Evolutionary conservation across 495 filamentous ascomycete genomes (phyloP).

Genomic region (Talaromyces thailandensis): DNA sequence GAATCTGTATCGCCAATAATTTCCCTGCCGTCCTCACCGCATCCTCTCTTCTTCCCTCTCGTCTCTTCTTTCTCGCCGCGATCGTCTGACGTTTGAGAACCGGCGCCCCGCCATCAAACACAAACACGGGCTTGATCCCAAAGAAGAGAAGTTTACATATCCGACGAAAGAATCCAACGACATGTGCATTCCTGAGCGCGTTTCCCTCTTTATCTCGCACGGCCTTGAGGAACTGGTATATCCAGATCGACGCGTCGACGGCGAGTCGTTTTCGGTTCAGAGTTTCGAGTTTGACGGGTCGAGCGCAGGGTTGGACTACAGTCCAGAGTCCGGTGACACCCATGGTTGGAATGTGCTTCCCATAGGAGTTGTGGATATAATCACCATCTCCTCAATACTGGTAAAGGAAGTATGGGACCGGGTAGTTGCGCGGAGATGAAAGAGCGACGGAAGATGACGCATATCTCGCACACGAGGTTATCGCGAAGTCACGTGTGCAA

Average conservation of each 20-base stretch:
- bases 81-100: constrained; percentile 88
- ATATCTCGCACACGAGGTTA: not conserved
- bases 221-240: constrained; percentile 98
- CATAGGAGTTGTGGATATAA: not conserved
- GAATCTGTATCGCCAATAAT: constrained; percentile 86
- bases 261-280: constrained; percentile 91
- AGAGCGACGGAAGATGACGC: not conserved
- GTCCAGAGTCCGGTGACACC: constrained; percentile 97
- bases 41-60: constrained; percentile 90
- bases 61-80: constrained; percentile 60
- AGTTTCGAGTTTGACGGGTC: constrained; percentile 81
- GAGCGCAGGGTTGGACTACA: constrained; percentile 81
- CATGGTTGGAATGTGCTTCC: constrained; percentile 42
- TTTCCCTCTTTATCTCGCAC: constrained; percentile 98
- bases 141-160: constrained; percentile 96
- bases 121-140: constrained; percentile 95
- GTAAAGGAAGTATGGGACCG: not conserved
- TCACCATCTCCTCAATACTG: not conserved
- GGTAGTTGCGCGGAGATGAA: not conserved
- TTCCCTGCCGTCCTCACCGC: constrained; percentile 82
- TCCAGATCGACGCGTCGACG: constrained; percentile 98
- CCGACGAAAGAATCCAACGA: constrained; percentile 94
- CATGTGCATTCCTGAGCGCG: constrained; percentile 85
- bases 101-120: constrained; percentile 94
- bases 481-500: constrained; percentile 5